Evolutionary conservation across 345 rosid species (phyloP).

Genomic region (Aquilaria yunnanensis): DNA sequence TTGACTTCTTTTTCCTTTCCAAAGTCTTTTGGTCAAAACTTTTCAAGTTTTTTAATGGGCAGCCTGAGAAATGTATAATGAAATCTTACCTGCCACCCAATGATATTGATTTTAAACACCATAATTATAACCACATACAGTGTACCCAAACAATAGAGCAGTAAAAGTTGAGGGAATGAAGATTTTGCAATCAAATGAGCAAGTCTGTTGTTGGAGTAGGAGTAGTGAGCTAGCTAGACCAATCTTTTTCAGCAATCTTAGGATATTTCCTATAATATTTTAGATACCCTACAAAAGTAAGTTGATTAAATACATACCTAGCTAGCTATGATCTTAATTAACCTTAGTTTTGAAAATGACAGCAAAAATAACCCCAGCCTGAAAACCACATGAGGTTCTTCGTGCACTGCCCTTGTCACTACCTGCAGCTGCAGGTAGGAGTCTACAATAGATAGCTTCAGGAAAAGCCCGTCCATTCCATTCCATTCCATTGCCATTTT

Average conservation of each 20-base stretch:
- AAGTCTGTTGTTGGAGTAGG: neutral
- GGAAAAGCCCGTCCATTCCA: conserved; percentile 20
- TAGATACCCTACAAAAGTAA: conserved; percentile 1
- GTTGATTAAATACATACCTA: conserved; percentile 5
- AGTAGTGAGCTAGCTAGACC: conserved; percentile 4
- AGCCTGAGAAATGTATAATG: neutral
- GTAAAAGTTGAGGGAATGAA: conserved; percentile 4
- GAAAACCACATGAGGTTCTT: neutral
- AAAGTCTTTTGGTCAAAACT: neutral
- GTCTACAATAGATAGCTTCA: neutral
- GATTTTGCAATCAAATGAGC: conserved; percentile 12
- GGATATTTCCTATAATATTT: conserved; percentile 13
- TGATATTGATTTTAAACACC: neutral
- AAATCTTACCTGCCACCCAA: neutral
- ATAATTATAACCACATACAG: neutral
- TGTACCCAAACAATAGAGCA: conserved; percentile 1
- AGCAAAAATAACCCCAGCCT: neutral
- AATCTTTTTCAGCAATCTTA: conserved; percentile 25
- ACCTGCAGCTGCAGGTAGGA: neutral
- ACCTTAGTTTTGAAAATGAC: neutral
- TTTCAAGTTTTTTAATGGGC: too few species aligned
- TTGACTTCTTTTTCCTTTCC: neutral
- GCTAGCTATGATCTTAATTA: conserved; percentile 1
- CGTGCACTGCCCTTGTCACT: too few species aligned
- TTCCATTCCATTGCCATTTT: neutral